Evolutionary conservation across 768 basidiomycete species (phyloP).

Genomic region (Tulasnella sp.): DNA sequence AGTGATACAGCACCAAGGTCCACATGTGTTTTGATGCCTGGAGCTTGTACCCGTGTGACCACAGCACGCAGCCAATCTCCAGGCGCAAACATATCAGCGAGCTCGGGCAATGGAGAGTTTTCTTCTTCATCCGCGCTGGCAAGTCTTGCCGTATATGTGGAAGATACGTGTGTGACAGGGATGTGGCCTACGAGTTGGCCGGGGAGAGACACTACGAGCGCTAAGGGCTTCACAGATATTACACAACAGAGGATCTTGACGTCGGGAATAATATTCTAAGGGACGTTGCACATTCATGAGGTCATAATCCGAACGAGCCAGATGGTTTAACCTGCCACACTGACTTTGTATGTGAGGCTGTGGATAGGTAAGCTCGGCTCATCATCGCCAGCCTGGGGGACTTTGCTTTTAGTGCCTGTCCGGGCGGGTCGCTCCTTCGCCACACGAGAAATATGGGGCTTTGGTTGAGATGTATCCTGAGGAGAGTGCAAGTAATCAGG

Average conservation of each 20-base stretch:
- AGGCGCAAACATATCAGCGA: constrained; percentile 61
- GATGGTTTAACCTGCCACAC: constrained; percentile 9
- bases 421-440: constrained; percentile 28
- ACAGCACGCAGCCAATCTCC: constrained; percentile 80
- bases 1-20: constrained; percentile 36
- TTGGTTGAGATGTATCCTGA: too few relatives aligned
- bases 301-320: constrained; percentile 11
- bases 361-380: constrained; percentile 52
- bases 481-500: too few relatives aligned
- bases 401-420: constrained; percentile 27
- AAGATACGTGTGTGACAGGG: constrained; percentile 85
- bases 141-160: constrained; percentile 60
- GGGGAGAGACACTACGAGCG: constrained; percentile 86
- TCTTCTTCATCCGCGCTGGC: constrained; percentile 40
- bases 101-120: constrained; percentile 41
- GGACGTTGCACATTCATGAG: background rate
- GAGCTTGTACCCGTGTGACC: constrained; percentile 55
- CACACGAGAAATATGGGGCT: too few relatives aligned
- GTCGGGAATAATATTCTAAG: constrained; percentile 62
- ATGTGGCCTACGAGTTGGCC: constrained; percentile 90
- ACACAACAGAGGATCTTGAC: constrained; percentile 87
- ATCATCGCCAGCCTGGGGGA: constrained; percentile 23
- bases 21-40: constrained; percentile 51
- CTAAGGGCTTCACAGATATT: constrained; percentile 73
- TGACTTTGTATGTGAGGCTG: constrained; percentile 86